Conservation (phyloP, 1,139 yeast genomes). For the Yamadazyma triangularis region DNA sequence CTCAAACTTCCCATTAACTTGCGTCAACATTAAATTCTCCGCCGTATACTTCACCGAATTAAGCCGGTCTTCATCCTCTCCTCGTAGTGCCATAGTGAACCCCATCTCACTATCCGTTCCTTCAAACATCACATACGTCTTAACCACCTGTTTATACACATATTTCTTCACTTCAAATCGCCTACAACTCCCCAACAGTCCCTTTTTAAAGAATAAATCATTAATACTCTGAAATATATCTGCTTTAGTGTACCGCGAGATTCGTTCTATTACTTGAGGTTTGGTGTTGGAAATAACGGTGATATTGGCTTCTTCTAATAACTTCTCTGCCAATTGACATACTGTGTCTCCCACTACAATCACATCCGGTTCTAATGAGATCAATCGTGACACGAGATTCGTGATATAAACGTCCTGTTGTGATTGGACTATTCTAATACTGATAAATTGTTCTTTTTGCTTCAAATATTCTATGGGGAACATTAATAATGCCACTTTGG, state of each 20-base stretch:
- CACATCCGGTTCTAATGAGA: conserved; percentile 73
- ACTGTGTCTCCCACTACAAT: conserved; percentile 78
- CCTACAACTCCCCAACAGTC: conserved; percentile 68
- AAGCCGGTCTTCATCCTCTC: conserved; percentile 58
- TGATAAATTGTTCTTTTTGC: conserved; percentile 68
- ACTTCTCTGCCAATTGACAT: conserved; percentile 74
- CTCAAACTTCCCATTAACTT: conserved; percentile 76
- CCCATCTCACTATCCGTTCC: conserved; percentile 78
- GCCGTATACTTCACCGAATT: conserved; percentile 71
- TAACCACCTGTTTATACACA: conserved; percentile 49
- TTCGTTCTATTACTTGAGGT: conserved; percentile 75
- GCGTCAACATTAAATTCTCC: conserved; percentile 74
- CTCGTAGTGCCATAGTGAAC: conserved; percentile 77
- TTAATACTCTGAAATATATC: conserved; percentile 59
- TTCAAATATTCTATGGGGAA: conserved; percentile 87
- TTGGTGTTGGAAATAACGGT: conserved; percentile 79
- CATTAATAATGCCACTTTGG: conserved; percentile 76
- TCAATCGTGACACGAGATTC: conserved; percentile 75
- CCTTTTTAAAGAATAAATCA: conserved; percentile 45
- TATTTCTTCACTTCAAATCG: conserved; percentile 68
- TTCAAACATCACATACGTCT: conserved; percentile 70
- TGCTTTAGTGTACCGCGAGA: conserved; percentile 77
- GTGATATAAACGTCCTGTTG: conserved; percentile 85
- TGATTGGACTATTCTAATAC: conserved; percentile 77
- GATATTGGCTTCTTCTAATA: conserved; percentile 69